These are phyloP conservation scores for Calendula officinalis DNA, from an alignment of 129 eudicot species.

Conservation along the genomic window DNA sequence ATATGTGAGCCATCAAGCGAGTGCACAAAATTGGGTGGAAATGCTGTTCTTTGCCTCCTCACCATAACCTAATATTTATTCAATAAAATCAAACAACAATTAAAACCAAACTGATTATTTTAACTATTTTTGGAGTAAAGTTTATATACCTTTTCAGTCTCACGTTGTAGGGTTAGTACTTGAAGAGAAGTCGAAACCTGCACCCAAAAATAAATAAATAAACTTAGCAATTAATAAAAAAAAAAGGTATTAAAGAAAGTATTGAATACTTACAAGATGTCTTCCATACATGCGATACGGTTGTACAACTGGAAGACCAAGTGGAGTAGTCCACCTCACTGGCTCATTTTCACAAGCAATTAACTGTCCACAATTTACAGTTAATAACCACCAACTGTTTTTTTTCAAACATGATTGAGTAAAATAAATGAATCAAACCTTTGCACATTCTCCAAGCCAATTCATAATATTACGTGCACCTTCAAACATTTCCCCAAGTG, in stretches of 20 bases:
- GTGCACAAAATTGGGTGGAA: conserved; percentile 97
- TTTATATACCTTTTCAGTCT: conserved; percentile 70
- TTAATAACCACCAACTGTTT: conserved; percentile 16
- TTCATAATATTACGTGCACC: conserved; percentile 91
- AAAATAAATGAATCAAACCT: conserved; percentile 55
- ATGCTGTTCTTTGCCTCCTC: conserved; percentile 87
- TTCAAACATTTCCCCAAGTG: conserved; percentile 86
- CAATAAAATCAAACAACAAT: not conserved
- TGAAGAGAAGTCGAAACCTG: conserved; percentile 95
- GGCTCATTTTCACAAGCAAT: conserved; percentile 88
- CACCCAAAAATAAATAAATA: conserved; percentile 17
- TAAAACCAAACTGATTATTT: not conserved
- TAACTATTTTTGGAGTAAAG: not conserved
- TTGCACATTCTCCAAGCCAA: conserved; percentile 98
- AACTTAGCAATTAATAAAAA: not conserved
- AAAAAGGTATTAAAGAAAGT: not conserved
- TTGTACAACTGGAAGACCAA: conserved; percentile 98
- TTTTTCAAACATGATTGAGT: not conserved
- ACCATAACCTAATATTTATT: conserved; percentile 55
- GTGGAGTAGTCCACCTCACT: conserved; percentile 92
- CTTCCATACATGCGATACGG: conserved; percentile 77
- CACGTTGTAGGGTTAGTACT: conserved; percentile 68
- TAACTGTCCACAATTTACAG: conserved; percentile 44
- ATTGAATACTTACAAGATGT: conserved; percentile 53
- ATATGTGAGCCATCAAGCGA: conserved; percentile 97